Conservation (phyloP, 192 early-diverging fungal species). For the Coemansia sp. region DNA sequence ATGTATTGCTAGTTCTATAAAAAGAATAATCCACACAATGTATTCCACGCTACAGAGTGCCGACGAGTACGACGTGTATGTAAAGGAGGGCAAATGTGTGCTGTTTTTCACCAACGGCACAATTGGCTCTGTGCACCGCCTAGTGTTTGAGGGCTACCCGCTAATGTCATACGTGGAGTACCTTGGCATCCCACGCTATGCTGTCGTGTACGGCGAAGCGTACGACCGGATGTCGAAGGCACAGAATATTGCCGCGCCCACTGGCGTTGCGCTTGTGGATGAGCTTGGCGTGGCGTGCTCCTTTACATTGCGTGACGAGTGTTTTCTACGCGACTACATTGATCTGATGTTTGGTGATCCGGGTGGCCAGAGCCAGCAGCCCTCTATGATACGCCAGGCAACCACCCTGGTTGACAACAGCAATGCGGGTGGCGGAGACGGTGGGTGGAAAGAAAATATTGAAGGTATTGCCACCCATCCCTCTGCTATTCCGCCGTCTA, state of each 20-base stretch:
- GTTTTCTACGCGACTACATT: slow-evolving; percentile 1
- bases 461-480: too few relatives aligned
- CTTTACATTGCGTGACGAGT: neutral
- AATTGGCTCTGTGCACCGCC: neutral
- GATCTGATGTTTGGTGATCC: neutral
- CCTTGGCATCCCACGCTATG: neutral
- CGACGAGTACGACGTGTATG: neutral
- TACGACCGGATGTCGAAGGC: neutral
- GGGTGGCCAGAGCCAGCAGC: neutral
- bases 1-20: neutral
- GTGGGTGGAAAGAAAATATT: neutral
- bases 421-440: neutral
- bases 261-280: neutral
- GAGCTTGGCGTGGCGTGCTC: neutral
- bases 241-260: neutral
- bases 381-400: neutral
- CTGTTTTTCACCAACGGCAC: slow-evolving; percentile 1
- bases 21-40: neutral
- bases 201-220: neutral
- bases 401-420: neutral
- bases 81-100: neutral
- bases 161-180: neutral
- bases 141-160: neutral
- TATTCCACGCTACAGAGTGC: slow-evolving; percentile 1
- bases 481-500: neutral